Base-by-base conservation (phyloP, 2,329 filamentous ascomycete species). In the Tympanopsis confertula region DNA sequence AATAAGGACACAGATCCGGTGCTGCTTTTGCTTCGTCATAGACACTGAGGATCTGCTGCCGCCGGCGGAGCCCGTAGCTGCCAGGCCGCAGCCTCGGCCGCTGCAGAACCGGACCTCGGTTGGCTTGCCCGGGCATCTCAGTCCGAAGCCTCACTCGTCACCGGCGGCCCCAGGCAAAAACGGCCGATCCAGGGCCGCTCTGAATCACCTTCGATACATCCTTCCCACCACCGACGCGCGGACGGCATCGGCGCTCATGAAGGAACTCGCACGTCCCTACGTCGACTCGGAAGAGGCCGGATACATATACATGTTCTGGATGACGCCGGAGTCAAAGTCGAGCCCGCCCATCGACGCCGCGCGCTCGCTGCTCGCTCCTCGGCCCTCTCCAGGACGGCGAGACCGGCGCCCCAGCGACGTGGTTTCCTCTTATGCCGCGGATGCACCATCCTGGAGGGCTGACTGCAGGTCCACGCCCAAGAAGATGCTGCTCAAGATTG, bases 271-370 rank as follows among this genome's bases (percentile, higher is more conserved):
- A 54, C 91, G 72, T 65, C 86, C 68, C 1, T 73, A 88, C 35
- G 87, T 86, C 0, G 65, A 74, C 17, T 64, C 70, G 38, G 85
- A 91, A 46, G 85, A 93, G 47, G 67, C 82, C 12, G 91, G 91
- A 26, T 98, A 91, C 62, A 96, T 98, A 47, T 98, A 98, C 69
- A 94, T 98, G 58, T 98, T 96, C 68, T 95, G 89, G 87, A 70
- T 95, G 17, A 95, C 86, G 0, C 78, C 86, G 20, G 66, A 72
- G 24, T 70, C 68, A 2, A 61, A 74, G 5, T 55, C 67, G 0
- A 62, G 69, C 1, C 67, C 74, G 0, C 67, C 78, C 0, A 64
- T 66, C 24, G 78, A 76, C 44, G 65, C 75, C 32, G 71, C 74
- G 15, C 66, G 74, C 5, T 69, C 73, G 10, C 63, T 83, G 36